Conservation (phyloP, 2,329 filamentous ascomycete genomes). For the Tolypocladium cylindrosporum region DNA sequence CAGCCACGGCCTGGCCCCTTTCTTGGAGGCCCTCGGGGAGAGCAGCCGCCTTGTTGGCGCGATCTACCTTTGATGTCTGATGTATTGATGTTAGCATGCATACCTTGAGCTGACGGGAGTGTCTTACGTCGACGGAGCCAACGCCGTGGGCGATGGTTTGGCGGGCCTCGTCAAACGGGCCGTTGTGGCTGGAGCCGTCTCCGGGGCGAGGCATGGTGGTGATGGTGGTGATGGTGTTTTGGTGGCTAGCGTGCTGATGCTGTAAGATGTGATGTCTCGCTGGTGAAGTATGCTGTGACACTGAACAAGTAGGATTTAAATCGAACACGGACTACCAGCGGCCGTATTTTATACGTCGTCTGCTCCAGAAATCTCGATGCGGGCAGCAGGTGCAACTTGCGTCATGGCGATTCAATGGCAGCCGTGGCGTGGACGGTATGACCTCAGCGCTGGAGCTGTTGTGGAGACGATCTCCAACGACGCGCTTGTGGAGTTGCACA, state of each 20-base stretch:
- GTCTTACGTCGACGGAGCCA: conserved; percentile 25
- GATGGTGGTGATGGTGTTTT: conserved; percentile 8
- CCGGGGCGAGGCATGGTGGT: conserved; percentile 37
- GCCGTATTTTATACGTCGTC: background rate
- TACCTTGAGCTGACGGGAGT: background rate
- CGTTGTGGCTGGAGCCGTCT: conserved; percentile 38
- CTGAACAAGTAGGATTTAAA: background rate
- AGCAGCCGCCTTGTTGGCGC: conserved; percentile 39
- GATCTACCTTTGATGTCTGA: conserved; percentile 26
- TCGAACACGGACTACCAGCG: background rate
- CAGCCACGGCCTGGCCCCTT: conserved; percentile 30
- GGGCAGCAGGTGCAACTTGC: background rate
- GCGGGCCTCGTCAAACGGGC: conserved; percentile 26
- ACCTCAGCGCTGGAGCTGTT: background rate
- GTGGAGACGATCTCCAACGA: background rate
- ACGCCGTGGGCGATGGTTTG: conserved; percentile 35
- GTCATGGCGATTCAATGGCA: background rate
- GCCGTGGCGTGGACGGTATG: background rate
- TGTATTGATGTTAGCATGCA: background rate
- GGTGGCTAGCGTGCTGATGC: background rate
- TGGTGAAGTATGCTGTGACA: background rate
- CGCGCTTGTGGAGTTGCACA: background rate
- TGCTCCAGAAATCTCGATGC: background rate
- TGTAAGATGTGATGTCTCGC: background rate
- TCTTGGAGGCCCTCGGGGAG: conserved; percentile 32